Base-by-base conservation (phyloP, 2,329 filamentous ascomycete genomes). In the Fusarium pseudocircinatum region DNA sequence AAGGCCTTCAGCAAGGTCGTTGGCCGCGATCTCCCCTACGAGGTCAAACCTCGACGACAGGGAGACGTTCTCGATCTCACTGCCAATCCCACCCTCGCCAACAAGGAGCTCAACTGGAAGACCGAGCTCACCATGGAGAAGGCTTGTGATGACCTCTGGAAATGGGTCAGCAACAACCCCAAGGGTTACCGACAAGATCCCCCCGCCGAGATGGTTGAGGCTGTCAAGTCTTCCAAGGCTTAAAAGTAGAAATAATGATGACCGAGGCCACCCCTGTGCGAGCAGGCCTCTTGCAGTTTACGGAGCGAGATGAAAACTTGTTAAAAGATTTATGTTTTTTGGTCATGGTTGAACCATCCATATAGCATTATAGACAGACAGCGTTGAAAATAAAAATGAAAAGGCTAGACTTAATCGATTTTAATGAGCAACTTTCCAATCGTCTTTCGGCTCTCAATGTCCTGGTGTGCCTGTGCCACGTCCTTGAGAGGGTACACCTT, bases 141-240 rank as follows among this genome's bases (percentile, higher is more conserved):
- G 82, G 95, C 96, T 32, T 99, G 96, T 82, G 90, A 92, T 77
- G 95, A 99, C 83, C 87, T 99, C 75, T 99, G 96, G 96, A 92
- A 91, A 80, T 99, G 96, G 96, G 97, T 97, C 22, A 88, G 93
- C 85, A 98, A 98, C 85, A 98, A 98, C 85, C 96, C 96, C 30
- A 91, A 95, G 84, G 96, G 96, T 28, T 98, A 98, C 86, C 89
- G 93, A 75, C 95, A 98, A 85, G 88, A 95, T 75, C 94, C 96
- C n/a, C 96, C 96, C 1, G 88, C 93, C 74, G 91, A 93, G 83
- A 88, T 98, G 78, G 80, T 98, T 57, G 92, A 92, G 69, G 86
- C 85, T 53, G 75, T 91, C 74, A 89, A 92, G 84, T 56, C 75
- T 34, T 78, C 80, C 42, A 79, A 79, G 70, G 76, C 70, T 54